phyloP scores from a whole-genome alignment of 2,329 filamentous ascomycete genomes.

The Curvularia sp. region DNA sequence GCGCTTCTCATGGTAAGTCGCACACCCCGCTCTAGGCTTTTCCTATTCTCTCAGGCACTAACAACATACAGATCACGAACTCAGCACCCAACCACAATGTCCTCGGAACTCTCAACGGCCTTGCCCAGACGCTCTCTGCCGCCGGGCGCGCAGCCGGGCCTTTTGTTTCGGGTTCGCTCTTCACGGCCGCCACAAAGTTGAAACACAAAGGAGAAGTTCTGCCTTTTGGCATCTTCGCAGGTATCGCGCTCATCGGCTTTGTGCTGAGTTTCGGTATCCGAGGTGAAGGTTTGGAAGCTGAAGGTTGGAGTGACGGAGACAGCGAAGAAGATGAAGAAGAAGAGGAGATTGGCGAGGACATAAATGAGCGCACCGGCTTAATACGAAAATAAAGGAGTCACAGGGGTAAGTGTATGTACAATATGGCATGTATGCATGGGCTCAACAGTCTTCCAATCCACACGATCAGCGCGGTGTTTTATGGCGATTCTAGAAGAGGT shows the following conservation, averaged over 20 bases:
- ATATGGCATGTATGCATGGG: conserved; percentile 16
- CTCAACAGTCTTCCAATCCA: conserved; percentile 3
- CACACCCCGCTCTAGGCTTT: background rate
- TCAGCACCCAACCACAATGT: conserved; percentile 85
- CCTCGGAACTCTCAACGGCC: conserved; percentile 87
- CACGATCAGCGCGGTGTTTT: conserved; percentile 26
- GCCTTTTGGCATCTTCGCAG: conserved; percentile 87
- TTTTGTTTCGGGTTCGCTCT: conserved; percentile 85
- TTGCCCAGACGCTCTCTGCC: conserved; percentile 92
- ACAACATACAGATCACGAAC: conserved; percentile 77
- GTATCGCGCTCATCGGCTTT: conserved; percentile 81
- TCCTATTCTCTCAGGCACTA: background rate
- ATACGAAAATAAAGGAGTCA: conserved; percentile 34
- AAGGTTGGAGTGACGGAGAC: conserved; percentile 59
- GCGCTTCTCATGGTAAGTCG: conserved; percentile 81
- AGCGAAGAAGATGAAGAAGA: conserved; percentile 42
- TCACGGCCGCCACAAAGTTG: conserved; percentile 77
- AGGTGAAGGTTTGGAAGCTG: conserved; percentile 66
- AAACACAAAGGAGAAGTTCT: conserved; percentile 82
- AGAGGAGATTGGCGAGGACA: conserved; percentile 27
- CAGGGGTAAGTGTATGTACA: background rate
- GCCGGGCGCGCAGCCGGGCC: conserved; percentile 88
- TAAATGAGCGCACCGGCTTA: conserved; percentile 42
- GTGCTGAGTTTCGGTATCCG: conserved; percentile 79
- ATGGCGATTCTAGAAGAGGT: background rate